Base-by-base conservation (phyloP, 768 basidiomycete species). In the Lentinula aciculospora region DNA sequence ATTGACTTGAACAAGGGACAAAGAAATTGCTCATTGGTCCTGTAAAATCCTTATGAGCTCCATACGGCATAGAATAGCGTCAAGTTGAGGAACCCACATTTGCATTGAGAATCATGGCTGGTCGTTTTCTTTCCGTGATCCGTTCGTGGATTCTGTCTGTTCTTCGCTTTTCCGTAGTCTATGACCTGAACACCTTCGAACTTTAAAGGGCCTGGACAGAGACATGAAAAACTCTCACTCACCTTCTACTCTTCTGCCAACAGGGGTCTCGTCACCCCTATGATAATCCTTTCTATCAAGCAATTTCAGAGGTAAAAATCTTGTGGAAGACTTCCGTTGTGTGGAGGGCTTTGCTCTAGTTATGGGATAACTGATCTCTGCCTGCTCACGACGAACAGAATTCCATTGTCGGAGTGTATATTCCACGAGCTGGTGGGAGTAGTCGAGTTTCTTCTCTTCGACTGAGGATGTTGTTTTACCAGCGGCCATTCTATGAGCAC, bases 391-490 rank as follows among this genome's bases (percentile, higher is more conserved):
- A 15, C 25, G 31, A 3, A 69, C 70, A 28, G 70, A 63, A 54
- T 74, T 69, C 69, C 72, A 75, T 58, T 79, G 78, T 53, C 71
- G 71, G 8, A 71, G 65, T 1, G 79, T 80, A 61, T 78, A 67
- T 3, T 66, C 75, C 6, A 72, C 74, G 9, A 80, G 65, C 55
- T 77, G 70, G 25, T 67, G 68, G 2, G 77, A 72, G 56, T 80
- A 79, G 23, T 66, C 62, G 15, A 65, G 65, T 58, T 71, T 75
- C 62, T 71, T 65, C 53, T 77, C 73, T 60, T 77, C 73, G 31
- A 71, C 1, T 17, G 51, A 42, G n/a, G 4, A 7, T 21, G 21
- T 42, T 42, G 17, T 39, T 39, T n/a, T 39, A 15, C 37, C 13
- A 39, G 37, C 37, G 17, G 37, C 13, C 37, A 39, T 39, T 15